A percentile compares a stretch with the other conserved stretches of the same genome.
Evolutionary conservation across 1,284 basidiomycete species (phyloP).

Genomic region (Cutaneotrichosporon dermatis): DNA sequence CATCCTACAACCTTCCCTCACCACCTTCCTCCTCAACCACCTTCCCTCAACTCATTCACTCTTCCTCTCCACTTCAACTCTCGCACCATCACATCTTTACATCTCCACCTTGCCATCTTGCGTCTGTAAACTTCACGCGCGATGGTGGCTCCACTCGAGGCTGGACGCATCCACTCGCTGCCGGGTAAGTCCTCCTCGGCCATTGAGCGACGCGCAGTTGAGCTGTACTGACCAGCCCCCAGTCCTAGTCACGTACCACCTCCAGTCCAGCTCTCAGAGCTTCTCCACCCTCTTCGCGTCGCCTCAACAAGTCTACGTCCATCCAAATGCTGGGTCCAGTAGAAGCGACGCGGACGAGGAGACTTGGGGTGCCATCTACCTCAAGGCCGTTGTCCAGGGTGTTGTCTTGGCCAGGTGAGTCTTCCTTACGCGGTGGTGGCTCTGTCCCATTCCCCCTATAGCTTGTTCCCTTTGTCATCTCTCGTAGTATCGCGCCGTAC

Average conservation of each 20-base stretch:
- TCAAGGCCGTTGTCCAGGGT: conserved; percentile 44
- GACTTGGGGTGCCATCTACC: conserved; percentile 43
- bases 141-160: conserved; percentile 27
- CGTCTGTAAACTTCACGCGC: not conserved
- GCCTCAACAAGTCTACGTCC: conserved; percentile 44
- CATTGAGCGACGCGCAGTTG: not conserved
- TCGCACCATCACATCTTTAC: too few species aligned
- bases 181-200: conserved; percentile 32
- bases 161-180: conserved; percentile 41
- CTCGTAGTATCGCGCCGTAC: too few species aligned
- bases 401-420: conserved; percentile 41
- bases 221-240: not conserved
- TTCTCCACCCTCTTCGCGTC: conserved; percentile 36
- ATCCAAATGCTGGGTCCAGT: conserved; percentile 27
- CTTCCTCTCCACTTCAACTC: not conserved
- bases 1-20: too few species aligned
- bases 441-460: too few species aligned
- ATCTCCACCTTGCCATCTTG: too few species aligned
- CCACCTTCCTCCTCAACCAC: not conserved
- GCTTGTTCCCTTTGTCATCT: too few species aligned
- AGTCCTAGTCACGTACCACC: conserved; percentile 44
- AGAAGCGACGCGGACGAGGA: conserved; percentile 27
- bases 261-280: conserved; percentile 34
- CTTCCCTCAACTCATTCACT: not conserved
- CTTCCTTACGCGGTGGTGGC: too few species aligned